These are phyloP conservation scores for Aureobasidium sp. DNA, from an alignment of 2,329 filamentous ascomycete genomes.

Conservation along the genomic window DNA sequence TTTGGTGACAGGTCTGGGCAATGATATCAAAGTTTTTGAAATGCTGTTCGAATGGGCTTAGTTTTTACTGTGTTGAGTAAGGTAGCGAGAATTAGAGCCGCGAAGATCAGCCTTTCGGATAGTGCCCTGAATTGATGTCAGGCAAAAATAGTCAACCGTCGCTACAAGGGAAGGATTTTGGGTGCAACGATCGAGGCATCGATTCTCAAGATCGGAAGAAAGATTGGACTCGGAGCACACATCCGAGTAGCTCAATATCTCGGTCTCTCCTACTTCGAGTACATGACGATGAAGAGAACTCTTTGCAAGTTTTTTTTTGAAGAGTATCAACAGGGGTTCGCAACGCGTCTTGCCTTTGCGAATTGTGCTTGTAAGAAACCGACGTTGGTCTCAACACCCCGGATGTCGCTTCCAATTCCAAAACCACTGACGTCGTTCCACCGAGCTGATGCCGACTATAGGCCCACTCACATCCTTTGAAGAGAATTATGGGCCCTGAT, in stretches of 20 bases:
- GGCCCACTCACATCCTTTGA: slow-evolving; percentile 9
- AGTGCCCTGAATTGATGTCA: neutral
- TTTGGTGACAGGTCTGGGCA: neutral
- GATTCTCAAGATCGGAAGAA: neutral
- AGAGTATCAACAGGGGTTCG: neutral
- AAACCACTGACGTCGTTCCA: slow-evolving; percentile 9
- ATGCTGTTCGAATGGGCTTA: neutral
- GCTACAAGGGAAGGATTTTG: neutral
- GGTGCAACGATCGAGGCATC: slow-evolving; percentile 7
- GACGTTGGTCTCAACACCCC: neutral
- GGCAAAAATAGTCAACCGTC: slow-evolving; percentile 1
- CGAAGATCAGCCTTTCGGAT: neutral
- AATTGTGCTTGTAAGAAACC: neutral
- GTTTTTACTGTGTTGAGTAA: neutral
- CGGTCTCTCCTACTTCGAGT: neutral
- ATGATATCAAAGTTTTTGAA: slow-evolving; percentile 14
- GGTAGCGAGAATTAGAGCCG: neutral
- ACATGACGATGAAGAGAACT: neutral
- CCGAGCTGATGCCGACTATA: slow-evolving; percentile 8
- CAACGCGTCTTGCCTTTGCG: neutral
- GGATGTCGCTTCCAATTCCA: neutral
- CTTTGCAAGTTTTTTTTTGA: neutral
- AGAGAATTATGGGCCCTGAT: slow-evolving; percentile 7
- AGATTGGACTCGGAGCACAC: neutral
- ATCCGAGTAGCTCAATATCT: neutral